These are phyloP conservation scores for Salix purpurea DNA, from an alignment of 345 rosid species.

Conservation along the genomic window DNA sequence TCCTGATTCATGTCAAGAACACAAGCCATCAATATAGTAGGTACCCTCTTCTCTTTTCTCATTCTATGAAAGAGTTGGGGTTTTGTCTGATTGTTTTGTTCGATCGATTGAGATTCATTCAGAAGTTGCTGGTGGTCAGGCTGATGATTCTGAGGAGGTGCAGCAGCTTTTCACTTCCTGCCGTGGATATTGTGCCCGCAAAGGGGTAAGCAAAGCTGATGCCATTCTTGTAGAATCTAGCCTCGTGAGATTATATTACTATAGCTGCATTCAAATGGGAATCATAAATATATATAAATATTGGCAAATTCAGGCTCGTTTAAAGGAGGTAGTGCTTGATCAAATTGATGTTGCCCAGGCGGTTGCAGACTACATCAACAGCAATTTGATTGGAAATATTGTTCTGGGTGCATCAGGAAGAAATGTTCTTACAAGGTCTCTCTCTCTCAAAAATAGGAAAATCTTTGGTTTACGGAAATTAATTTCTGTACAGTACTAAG, in stretches of 20 bases:
- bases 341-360: constrained; percentile 58
- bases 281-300: neutral
- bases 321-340: constrained; percentile 59
- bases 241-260: neutral
- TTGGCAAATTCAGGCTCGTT: constrained; percentile 38
- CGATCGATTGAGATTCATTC: neutral
- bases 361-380: constrained; percentile 49
- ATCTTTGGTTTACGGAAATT: neutral
- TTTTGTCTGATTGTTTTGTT: neutral
- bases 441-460: neutral
- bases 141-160: constrained; percentile 28
- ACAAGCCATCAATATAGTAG: constrained; percentile 51
- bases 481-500: neutral
- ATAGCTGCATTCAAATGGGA: neutral
- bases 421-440: constrained; percentile 59
- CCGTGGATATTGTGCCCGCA: constrained; percentile 80
- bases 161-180: constrained; percentile 53
- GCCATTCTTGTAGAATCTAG: neutral
- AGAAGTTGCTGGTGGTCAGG: constrained; percentile 14
- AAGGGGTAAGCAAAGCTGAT: constrained; percentile 49
- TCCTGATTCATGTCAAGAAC: constrained; percentile 58
- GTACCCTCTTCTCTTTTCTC: constrained; percentile 43
- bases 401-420: constrained; percentile 64
- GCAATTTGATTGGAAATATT: constrained; percentile 48
- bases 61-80: neutral